Base-by-base conservation (phyloP, 805 yeast species). In the Suhomyces vadensis region DNA sequence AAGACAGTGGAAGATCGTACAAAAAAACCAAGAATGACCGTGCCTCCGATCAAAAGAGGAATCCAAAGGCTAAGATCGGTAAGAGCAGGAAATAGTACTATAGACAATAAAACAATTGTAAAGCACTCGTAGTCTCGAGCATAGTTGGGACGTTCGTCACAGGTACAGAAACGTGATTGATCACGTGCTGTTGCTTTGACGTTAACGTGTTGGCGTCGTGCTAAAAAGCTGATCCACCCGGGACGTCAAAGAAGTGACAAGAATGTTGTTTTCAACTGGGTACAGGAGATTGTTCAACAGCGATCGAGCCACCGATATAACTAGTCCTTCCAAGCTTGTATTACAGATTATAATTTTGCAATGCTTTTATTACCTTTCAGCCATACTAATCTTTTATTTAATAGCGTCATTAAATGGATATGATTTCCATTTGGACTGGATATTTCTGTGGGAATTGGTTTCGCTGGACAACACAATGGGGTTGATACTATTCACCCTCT, bases 21-120 rank as follows among this genome's bases (percentile, higher is more conserved):
- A 87, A 85, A 61, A 90, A 90, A 72, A 90, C 97, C 6, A 81
- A 82, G 63, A 67, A 58, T 38, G 96, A 87, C 62, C 79, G 96
- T 58, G 60, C 65, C 29, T 64, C 58, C 7, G 80, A 78, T 55
- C 82, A 77, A 56, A 67, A 73, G 43, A 65, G 73, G 50, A 57
- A 47, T 39, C 46, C 53, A 37, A 48, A 51, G 29, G 49, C 46
- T 31, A 47, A 47, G 23, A 31, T 43, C n/a, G 44, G 50, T 10
- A 46, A 36, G 39, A 39, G 41, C 14, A 46, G 39, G 38, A 29
- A 35, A 10, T 33, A 33, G 37, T 17, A 31, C 14, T 27, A 27
- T 29, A 29, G 33, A 27, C 10, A 25, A 29, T 11, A n/a, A 29
- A 39, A 25, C 11, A n/a, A 29, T 26, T 26, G n/a, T n/a, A n/a